Conservation (phyloP, 768 basidiomycete species). For the Pilatotrama ljubarskyi region DNA sequence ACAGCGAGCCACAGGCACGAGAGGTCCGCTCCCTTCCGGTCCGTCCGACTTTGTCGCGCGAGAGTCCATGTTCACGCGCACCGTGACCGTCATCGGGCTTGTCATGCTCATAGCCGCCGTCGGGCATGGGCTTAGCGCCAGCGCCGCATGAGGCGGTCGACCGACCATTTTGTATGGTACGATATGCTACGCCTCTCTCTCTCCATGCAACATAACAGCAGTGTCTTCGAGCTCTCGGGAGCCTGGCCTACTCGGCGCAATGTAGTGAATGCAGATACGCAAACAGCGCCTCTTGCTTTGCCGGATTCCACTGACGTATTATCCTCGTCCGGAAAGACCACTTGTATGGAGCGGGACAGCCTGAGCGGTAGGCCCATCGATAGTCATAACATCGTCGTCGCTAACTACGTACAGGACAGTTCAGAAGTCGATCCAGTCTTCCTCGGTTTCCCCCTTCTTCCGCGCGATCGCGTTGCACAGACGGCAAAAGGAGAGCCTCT, state of each 20-base stretch:
- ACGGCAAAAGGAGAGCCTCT: constrained; percentile 18
- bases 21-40: constrained; percentile 3
- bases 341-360: neutral
- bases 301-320: too few relatives aligned
- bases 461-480: constrained; percentile 22
- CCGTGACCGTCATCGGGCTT: constrained; percentile 30
- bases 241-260: too few relatives aligned
- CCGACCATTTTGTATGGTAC: too few relatives aligned
- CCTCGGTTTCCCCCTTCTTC: constrained; percentile 9
- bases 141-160: constrained; percentile 13
- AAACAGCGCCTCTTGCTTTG: too few relatives aligned
- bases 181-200: too few relatives aligned
- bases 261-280: too few relatives aligned
- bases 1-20: constrained; percentile 28
- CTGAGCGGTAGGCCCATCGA: too few relatives aligned
- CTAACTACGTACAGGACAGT: too few relatives aligned
- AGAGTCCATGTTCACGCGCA: constrained; percentile 26
- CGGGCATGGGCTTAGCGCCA: constrained; percentile 30
- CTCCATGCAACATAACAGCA: neutral
- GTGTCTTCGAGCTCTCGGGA: too few relatives aligned
- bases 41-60: constrained; percentile 22
- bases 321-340: too few relatives aligned
- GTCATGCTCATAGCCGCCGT: constrained; percentile 30
- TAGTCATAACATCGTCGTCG: too few relatives aligned
- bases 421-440: constrained; percentile 11